Evolutionary conservation across 345 rosid species (phyloP), one percentile per base, ranked within the genome.

Genomic region (Stellera chamaejasme): DNA sequence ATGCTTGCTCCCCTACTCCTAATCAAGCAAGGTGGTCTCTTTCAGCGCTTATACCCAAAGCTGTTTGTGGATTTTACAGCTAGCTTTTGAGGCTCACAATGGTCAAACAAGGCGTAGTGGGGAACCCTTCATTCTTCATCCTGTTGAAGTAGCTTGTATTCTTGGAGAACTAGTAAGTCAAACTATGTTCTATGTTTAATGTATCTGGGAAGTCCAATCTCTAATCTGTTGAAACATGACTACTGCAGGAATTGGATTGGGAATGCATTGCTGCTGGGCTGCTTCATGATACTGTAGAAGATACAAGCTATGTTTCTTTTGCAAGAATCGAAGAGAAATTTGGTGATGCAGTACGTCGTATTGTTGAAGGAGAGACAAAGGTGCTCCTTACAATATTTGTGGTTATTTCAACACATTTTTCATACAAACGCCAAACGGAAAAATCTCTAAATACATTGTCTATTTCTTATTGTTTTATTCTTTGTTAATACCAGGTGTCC

Each of bases 301-400:
- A 93, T 81, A 93, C 99, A 42, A 78, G 84, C 67, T 78, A 83
- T 66, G 85, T 93, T 63, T 86, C 95, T 55, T 88, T 93, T 70
- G 94, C 86, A 69, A 83, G 82, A 70, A 93, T 93, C 73, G 97
- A 93, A 56, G 79, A 81, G 69, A 89, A 88, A 69, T 89, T 89
- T 80, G 94, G 98, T 64, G 80, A 82, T 52, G 80, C 75, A 19
- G 99, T 93, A 41, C 86, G 99, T 48, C 91, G 58, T 78, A 93
- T 93, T 65, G 97, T 93, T 23, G 99, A 93, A 80, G 99, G 99
- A 72, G 99, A 93, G 80, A 93, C 99, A 59, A 93, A 93, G 97
- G 99, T 86, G 72, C 68, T 58, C 62, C 63, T 32, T 48, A 58
- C 51, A 48, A 56, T 43, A 62, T 71, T 23, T 43, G 48, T 48